A percentile compares a stretch with the other conserved stretches of the same genome.
phyloP scores from a whole-genome alignment of 176 grass and related monocot species.

The Aegilops longissima region DNA sequence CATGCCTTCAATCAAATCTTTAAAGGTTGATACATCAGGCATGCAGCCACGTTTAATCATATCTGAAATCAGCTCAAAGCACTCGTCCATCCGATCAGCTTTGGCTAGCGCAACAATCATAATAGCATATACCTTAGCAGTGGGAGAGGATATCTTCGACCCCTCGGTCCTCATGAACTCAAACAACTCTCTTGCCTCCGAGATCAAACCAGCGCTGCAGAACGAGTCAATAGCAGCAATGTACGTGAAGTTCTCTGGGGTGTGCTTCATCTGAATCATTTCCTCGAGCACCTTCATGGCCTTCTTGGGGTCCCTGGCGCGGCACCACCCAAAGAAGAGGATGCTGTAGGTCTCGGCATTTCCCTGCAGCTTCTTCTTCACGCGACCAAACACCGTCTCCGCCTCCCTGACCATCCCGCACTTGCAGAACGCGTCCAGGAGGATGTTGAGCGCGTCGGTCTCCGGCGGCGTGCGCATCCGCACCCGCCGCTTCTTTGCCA shows the following conservation, averaged over 20 bases:
- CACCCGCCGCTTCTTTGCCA: slow-evolving; percentile 68
- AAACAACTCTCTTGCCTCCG: slow-evolving; percentile 77
- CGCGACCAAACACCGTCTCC: slow-evolving; percentile 53
- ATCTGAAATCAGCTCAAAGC: slow-evolving; percentile 73
- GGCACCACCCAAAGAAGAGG: slow-evolving; percentile 91
- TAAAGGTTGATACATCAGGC: slow-evolving; percentile 86
- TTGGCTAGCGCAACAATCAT: slow-evolving; percentile 86
- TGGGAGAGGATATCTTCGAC: slow-evolving; percentile 71
- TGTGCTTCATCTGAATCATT: slow-evolving; percentile 68
- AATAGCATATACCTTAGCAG: slow-evolving; percentile 70
- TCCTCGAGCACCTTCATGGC: slow-evolving; percentile 94
- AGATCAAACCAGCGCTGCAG: slow-evolving; percentile 68
- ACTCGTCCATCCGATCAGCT: slow-evolving; percentile 61
- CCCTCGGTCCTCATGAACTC: slow-evolving; percentile 91
- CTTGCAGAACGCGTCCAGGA: slow-evolving; percentile 86
- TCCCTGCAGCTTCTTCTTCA: slow-evolving; percentile 62
- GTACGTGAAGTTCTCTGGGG: slow-evolving; percentile 86
- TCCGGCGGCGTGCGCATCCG: slow-evolving; percentile 64
- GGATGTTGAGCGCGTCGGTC: slow-evolving; percentile 73
- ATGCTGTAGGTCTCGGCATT: slow-evolving; percentile 68
- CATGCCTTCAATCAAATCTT: slow-evolving; percentile 94
- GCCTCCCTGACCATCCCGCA: slow-evolving; percentile 82
- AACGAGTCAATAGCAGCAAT: slow-evolving; percentile 88
- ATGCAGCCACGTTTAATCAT: slow-evolving; percentile 82
- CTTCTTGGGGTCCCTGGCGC: slow-evolving; percentile 60